Conservation (phyloP, 441 rosid genomes). For the Mallotus repandus region DNA sequence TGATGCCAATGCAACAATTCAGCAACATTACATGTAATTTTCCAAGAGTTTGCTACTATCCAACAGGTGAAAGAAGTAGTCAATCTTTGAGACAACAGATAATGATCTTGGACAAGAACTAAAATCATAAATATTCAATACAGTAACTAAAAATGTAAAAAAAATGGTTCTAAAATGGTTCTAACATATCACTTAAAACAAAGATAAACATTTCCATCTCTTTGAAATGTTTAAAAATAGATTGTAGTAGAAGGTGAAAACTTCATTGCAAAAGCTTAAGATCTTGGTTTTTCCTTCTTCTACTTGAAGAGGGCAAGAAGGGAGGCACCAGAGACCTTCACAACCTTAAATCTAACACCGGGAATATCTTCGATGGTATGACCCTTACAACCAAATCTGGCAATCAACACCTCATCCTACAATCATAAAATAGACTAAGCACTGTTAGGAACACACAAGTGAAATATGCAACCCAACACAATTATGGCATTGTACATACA, state of each 20-base stretch:
- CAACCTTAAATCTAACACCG: conserved; percentile 80
- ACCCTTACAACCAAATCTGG: conserved; percentile 76
- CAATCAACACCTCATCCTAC: conserved; percentile 77
- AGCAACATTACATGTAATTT: no score
- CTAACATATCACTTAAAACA: conserved; percentile 24
- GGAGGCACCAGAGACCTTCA: conserved; percentile 76
- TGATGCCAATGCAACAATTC: no score
- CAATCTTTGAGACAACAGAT: not conserved
- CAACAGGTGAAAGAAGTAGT: no score
- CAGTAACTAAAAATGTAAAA: conserved; percentile 16
- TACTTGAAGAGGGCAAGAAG: conserved; percentile 79
- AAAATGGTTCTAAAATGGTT: conserved; percentile 23
- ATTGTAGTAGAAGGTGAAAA: not conserved
- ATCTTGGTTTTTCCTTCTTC: conserved; percentile 88
- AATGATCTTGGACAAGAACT: not conserved
- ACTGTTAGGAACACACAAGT: not conserved
- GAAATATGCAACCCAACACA: not conserved
- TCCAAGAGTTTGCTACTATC: no score
- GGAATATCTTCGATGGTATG: conserved; percentile 85
- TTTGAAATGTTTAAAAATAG: conserved; percentile 16
- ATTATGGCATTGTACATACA: conserved; percentile 21
- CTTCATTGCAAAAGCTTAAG: conserved; percentile 31
- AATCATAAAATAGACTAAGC: not conserved
- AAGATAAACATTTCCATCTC: conserved; percentile 17
- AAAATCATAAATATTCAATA: conserved; percentile 10